phyloP scores from a whole-genome alignment of 805 yeast genomes.

The Ogataea allantospora region DNA sequence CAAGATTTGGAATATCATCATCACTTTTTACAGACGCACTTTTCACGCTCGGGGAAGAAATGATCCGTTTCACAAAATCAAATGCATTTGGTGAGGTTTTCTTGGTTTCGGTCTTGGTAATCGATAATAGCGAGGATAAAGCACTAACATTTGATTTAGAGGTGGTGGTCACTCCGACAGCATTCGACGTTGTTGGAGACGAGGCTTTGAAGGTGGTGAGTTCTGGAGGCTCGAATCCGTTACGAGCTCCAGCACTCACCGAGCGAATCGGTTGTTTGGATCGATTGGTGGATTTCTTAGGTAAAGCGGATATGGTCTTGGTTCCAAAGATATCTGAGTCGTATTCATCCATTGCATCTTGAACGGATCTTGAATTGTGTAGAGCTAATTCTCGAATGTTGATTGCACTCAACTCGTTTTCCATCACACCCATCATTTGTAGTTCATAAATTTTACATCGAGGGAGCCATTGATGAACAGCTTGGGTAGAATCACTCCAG shows the following conservation, averaged over 20 bases:
- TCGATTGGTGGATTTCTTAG: slow-evolving; percentile 1
- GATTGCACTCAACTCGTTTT: slow-evolving; percentile 74
- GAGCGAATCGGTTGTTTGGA: slow-evolving; percentile 4
- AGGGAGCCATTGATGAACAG: slow-evolving; percentile 77
- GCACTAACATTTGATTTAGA: slow-evolving; percentile 39
- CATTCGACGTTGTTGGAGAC: slow-evolving; percentile 35
- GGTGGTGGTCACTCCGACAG: slow-evolving; percentile 35
- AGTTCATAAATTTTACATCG: slow-evolving; percentile 90
- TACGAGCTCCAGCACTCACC: slow-evolving; percentile 10
- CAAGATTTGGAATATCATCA: slow-evolving; percentile 22
- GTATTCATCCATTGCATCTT: slow-evolving; percentile 64
- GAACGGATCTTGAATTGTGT: slow-evolving; percentile 38
- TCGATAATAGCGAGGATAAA: slow-evolving; percentile 36
- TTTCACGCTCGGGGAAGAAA: slow-evolving; percentile 27
- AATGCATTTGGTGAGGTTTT: slow-evolving; percentile 26
- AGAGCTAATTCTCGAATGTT: slow-evolving; percentile 58
- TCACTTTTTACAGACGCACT: slow-evolving; percentile 11
- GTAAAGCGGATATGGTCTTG: not conserved
- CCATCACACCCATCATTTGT: slow-evolving; percentile 98
- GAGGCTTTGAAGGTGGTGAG: slow-evolving; percentile 25
- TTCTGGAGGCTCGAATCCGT: slow-evolving; percentile 25
- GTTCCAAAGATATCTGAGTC: slow-evolving; percentile 55
- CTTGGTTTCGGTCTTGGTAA: slow-evolving; percentile 29
- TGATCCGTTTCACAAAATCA: slow-evolving; percentile 33
- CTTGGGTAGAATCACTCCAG: slow-evolving; percentile 61